Evolutionary conservation across 2,329 filamentous ascomycete species (phyloP), one percentile per base, ranked within the genome.

Genomic region (Botrytis byssoidea): DNA sequence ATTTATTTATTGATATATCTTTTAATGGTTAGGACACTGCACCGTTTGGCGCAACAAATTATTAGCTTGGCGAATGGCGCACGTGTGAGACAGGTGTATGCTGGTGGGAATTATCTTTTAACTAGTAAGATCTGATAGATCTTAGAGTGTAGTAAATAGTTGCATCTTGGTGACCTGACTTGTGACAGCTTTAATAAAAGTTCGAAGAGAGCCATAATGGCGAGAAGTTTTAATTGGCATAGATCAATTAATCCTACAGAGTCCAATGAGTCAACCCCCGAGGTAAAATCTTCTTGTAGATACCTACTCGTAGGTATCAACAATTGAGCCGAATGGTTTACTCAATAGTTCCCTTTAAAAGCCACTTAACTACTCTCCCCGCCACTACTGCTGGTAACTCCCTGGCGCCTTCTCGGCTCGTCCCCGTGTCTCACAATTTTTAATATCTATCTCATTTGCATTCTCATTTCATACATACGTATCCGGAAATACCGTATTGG

Each of bases 11-110:
- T 46, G 29, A 40, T 61, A 60, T 37, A 4, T 35, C 35, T 70
- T n/a, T 32, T 16, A 12, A 59, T 20, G 32, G 14, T 67, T 40
- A 22, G 32, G 46, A 66, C 25, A 42, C 20, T 40, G 70, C 60
- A 46, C 67, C 18, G 9, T 29, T 29, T 46, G 37, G 70, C 18
- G 42, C 46, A 40, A 66, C 42, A 44, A 25, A 48, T 46, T 46
- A 66, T 72, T 44, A 48, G 61, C 40, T 64, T 44, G 55, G 68
- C 59, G 55, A 70, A 64, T 46, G 51, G 68, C 29, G 70, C 70
- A 66, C 25, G 29, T 64, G 44, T 48, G 61, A 66, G 60, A 66
- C n/a, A 51, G 35, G 22, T 61, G 42, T 35, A 40, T 44, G n/a
- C 29, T 66, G 42, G 63, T 42, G 66, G 35, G 35, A 32, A 69